Conservation (phyloP, 371 early-diverging fungal species). For the Quaeritorhiza haematococci region DNA sequence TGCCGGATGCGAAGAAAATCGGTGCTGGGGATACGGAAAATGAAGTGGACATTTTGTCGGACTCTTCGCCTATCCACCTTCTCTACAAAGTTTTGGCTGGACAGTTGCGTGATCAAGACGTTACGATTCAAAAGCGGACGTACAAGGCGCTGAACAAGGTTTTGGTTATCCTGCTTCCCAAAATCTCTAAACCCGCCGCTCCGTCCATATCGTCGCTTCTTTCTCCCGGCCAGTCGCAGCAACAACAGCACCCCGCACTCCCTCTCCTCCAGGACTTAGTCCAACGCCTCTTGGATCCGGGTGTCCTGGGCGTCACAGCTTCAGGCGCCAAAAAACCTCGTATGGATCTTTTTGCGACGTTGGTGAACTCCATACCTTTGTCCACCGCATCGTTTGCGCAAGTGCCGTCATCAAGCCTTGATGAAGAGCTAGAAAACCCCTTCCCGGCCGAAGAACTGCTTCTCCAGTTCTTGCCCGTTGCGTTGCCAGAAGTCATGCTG, state of each 20-base stretch:
- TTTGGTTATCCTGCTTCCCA: conserved; percentile 32
- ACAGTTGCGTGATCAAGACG: conserved; percentile 59
- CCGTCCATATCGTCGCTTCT: too few relatives aligned
- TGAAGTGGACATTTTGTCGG: background rate
- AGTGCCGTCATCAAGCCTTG: conserved; percentile 6
- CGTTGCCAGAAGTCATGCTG: conserved; percentile 85
- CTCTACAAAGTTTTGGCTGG: conserved; percentile 34
- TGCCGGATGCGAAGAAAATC: conserved; percentile 45
- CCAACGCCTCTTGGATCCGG: conserved; percentile 35
- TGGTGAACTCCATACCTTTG: conserved; percentile 4
- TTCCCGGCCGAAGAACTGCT: conserved; percentile 20
- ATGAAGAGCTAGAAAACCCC: too few relatives aligned
- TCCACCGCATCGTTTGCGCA: conserved; percentile 22
- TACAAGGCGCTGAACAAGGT: conserved; percentile 79
- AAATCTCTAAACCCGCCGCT: too few relatives aligned
- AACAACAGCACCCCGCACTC: background rate
- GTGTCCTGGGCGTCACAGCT: conserved; percentile 24
- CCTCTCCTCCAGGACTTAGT: conserved; percentile 10
- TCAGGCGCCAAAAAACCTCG: conserved; percentile 37
- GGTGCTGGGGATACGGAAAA: conserved; percentile 46
- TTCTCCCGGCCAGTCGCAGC: background rate
- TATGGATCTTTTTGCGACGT: conserved; percentile 16
- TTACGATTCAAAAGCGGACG: conserved; percentile 85
- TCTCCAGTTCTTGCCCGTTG: conserved; percentile 76
- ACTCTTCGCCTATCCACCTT: conserved; percentile 24